Evolutionary conservation across 257 asterid genomes (phyloP).

Genomic region (Prunella vulgaris): DNA sequence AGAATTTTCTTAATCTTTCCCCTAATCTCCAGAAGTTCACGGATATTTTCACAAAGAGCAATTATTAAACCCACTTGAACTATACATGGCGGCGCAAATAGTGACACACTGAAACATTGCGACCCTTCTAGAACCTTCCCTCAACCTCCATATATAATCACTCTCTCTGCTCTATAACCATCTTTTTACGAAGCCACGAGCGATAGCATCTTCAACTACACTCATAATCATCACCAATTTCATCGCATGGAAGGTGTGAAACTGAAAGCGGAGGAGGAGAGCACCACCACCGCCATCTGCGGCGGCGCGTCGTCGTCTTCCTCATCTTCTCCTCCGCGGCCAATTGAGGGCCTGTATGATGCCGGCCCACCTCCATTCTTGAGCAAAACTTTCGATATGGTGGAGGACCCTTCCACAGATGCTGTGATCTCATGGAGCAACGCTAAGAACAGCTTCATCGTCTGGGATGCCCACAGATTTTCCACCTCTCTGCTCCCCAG

Average conservation of each 20-base stretch:
- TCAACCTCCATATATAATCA: conserved; percentile 7
- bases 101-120: too few species aligned
- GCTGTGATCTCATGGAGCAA: conserved; percentile 75
- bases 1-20: neutral
- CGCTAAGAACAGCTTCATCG: conserved; percentile 77
- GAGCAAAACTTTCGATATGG: conserved; percentile 77
- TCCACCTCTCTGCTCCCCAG: conserved; percentile 78
- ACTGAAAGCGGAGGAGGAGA: conserved; percentile 50
- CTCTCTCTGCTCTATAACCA: neutral
- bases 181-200: neutral
- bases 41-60: neutral
- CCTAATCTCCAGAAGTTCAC: conserved; percentile 22
- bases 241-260: conserved; percentile 26
- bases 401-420: conserved; percentile 84
- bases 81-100: neutral
- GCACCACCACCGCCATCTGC: neutral
- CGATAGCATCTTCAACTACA: neutral
- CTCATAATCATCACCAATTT: neutral
- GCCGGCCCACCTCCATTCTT: conserved; percentile 89
- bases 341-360: conserved; percentile 84
- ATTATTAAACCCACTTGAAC: neutral
- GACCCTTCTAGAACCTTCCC: conserved; percentile 31
- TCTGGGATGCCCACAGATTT: conserved; percentile 71
- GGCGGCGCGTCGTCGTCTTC: conserved; percentile 22
- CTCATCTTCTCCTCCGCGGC: conserved; percentile 45